A percentile compares a stretch with the other conserved stretches of the same genome.
Evolutionary conservation across 768 basidiomycete species (phyloP).

Genomic region (Hericium coralloides): DNA sequence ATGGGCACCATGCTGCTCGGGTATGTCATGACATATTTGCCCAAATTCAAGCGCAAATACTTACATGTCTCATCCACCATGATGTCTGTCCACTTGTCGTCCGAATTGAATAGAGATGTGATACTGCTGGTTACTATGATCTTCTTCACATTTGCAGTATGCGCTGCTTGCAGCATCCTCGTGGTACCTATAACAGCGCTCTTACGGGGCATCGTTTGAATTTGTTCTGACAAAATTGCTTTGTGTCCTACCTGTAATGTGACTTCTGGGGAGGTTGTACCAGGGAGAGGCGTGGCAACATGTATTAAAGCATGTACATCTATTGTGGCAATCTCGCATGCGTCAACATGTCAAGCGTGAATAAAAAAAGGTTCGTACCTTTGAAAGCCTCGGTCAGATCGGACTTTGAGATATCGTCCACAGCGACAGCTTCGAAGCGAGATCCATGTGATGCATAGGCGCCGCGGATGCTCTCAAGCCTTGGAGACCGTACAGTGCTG

Average conservation of each 20-base stretch:
- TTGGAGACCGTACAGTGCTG: conserved; percentile 16
- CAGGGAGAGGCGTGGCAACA: conserved; percentile 7
- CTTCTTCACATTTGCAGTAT: conserved; percentile 2
- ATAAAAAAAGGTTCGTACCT: no score
- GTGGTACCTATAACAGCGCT: conserved; percentile 6
- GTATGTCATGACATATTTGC: neutral
- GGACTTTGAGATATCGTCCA: conserved; percentile 15
- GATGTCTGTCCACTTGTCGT: neutral
- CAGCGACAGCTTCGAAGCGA: conserved; percentile 9
- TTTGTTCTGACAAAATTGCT: no score
- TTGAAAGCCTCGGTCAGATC: conserved; percentile 8
- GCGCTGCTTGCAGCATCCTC: conserved; percentile 7
- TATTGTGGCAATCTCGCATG: neutral
- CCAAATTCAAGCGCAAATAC: neutral
- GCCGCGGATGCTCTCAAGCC: conserved; percentile 7
- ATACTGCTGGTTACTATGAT: conserved; percentile 8
- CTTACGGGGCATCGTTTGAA: neutral
- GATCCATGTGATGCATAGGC: conserved; percentile 10
- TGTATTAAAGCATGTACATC: conserved; percentile 9
- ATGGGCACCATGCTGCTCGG: neutral
- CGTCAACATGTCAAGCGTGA: no score
- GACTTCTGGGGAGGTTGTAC: conserved; percentile 2
- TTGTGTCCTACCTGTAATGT: neutral
- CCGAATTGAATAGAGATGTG: neutral
- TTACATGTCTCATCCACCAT: neutral